These are phyloP conservation scores for Dactylis glomerata DNA, from an alignment of 176 grass and related monocot species.

Conservation along the genomic window DNA sequence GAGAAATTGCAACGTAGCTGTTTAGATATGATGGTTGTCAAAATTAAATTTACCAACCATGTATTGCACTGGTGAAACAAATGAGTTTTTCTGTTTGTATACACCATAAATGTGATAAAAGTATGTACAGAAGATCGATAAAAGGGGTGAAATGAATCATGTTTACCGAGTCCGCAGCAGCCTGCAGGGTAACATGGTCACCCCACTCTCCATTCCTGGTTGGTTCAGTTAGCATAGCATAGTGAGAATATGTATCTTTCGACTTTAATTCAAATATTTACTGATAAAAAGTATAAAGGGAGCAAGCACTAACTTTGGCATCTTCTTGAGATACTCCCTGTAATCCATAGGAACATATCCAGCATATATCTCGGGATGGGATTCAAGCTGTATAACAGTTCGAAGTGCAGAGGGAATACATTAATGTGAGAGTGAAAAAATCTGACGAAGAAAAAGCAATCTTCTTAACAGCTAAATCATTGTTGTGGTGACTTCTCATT, in stretches of 20 bases:
- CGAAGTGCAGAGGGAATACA: constrained; percentile 2
- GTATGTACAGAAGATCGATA: neutral
- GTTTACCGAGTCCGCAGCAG: constrained; percentile 87
- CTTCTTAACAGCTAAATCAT: neutral
- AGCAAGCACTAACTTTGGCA: constrained; percentile 59
- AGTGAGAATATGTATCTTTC: constrained; percentile 1
- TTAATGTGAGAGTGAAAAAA: neutral
- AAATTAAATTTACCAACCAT: neutral
- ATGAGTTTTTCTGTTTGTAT: neutral
- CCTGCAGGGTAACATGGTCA: constrained; percentile 94
- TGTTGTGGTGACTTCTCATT: neutral
- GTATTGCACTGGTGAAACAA: neutral
- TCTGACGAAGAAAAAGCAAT: neutral
- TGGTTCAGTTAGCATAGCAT: constrained; percentile 2
- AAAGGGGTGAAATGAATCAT: constrained; percentile 4
- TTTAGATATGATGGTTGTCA: neutral
- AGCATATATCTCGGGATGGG: constrained; percentile 58
- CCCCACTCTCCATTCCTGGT: constrained; percentile 90
- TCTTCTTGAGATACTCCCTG: constrained; percentile 80
- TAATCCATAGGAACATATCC: constrained; percentile 96
- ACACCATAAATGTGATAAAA: neutral
- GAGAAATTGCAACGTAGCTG: neutral
- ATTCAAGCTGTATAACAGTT: constrained; percentile 57
- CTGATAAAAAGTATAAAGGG: neutral
- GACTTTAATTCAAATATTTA: neutral